Evolutionary conservation across 192 early-diverging fungal species (phyloP).

Genomic region (Chytriomyces hyalinus): DNA sequence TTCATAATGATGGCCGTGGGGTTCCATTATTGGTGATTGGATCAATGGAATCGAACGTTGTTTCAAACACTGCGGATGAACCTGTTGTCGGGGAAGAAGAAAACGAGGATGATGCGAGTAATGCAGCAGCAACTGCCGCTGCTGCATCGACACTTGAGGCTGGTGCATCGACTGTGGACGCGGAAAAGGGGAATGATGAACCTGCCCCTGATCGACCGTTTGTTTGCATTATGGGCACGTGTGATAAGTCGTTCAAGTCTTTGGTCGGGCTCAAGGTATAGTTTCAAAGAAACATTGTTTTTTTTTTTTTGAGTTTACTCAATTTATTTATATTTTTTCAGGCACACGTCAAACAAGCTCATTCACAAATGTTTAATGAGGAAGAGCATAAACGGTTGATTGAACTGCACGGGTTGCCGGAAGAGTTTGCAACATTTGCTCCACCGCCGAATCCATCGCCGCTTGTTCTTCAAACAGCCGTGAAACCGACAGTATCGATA

Average conservation of each 20-base stretch:
- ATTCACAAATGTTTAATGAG: constrained; percentile 1
- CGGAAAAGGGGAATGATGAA: constrained; percentile 10
- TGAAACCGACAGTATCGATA: not conserved
- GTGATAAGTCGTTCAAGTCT: constrained; percentile 94
- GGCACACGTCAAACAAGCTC: constrained; percentile 19
- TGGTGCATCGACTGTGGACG: not conserved
- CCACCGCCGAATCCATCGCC: no score
- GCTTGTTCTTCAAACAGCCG: no score
- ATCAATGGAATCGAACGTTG: not conserved
- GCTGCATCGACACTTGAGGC: not conserved
- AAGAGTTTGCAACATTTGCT: not conserved
- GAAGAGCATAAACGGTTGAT: constrained; percentile 14
- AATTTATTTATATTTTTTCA: constrained; percentile 10
- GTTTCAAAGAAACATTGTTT: not conserved
- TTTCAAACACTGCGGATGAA: not conserved
- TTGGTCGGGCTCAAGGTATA: constrained; percentile 81
- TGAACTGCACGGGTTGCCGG: constrained; percentile 13
- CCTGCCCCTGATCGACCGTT: constrained; percentile 29
- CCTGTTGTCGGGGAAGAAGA: not conserved
- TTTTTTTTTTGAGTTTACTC: constrained; percentile 1
- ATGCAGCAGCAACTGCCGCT: not conserved
- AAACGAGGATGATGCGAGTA: not conserved
- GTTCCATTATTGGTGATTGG: constrained; percentile 19
- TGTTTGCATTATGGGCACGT: constrained; percentile 79
- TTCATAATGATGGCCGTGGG: constrained; percentile 14